Evolutionary conservation across 78 protist species (phyloP).

Genomic region (Anaeramoeba ignava): DNA sequence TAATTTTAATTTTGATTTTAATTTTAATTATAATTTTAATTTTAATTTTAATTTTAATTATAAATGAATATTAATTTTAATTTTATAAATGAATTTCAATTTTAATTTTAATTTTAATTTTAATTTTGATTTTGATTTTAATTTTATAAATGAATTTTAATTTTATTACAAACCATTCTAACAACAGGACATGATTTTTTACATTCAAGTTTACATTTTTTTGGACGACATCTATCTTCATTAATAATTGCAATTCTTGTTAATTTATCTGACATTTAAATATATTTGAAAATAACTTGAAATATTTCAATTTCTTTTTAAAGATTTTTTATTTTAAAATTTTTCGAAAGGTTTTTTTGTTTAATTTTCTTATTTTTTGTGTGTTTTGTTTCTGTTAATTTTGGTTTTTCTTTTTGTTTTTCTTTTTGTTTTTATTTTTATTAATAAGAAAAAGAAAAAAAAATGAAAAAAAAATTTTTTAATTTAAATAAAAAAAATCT

Average conservation of each 20-base stretch:
- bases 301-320: neutral
- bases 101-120: too few relatives aligned
- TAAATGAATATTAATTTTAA: too few relatives aligned
- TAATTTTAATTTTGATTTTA: too few relatives aligned
- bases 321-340: neutral
- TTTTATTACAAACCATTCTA: conserved; percentile 34
- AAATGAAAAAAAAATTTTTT: too few relatives aligned
- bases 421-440: neutral
- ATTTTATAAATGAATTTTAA: too few relatives aligned
- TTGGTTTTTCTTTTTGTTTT: neutral
- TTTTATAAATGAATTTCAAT: too few relatives aligned
- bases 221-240: conserved; percentile 93
- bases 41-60: too few relatives aligned
- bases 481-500: too few relatives aligned
- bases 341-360: neutral
- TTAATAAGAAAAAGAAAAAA: conserved; percentile 6
- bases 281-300: too few relatives aligned
- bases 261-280: too few relatives aligned
- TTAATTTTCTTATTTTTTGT: neutral
- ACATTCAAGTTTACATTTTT: conserved; percentile 91
- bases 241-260: conserved; percentile 95
- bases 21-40: too few relatives aligned
- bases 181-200: conserved; percentile 93
- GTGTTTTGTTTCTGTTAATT: neutral
- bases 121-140: too few relatives aligned